phyloP scores from a whole-genome alignment of 305 asterid species.

The Fraxinus greggii region DNA sequence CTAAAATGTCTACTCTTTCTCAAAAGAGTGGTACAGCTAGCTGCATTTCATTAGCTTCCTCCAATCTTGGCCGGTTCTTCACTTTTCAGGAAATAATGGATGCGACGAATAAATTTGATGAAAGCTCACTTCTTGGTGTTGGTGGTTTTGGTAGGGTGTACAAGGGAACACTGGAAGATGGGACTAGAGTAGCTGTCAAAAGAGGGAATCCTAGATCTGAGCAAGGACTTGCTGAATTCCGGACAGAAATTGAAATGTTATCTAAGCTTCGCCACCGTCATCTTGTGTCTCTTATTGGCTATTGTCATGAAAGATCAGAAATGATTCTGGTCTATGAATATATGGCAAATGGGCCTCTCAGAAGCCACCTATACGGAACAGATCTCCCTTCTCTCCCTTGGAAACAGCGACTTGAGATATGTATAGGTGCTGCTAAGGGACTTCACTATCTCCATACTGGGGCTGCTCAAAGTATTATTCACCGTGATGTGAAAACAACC shows the following conservation, averaged over 20 bases:
- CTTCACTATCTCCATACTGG: constrained; percentile 99
- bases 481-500: constrained; percentile 96
- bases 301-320: constrained; percentile 94
- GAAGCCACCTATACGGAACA: constrained; percentile 93
- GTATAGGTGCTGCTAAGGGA: constrained; percentile 96
- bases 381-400: constrained; percentile 89
- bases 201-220: constrained; percentile 97
- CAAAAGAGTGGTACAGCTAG: constrained; percentile 93
- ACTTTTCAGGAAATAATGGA: constrained; percentile 86
- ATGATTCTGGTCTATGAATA: constrained; percentile 93
- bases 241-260: constrained; percentile 95
- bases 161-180: constrained; percentile 89
- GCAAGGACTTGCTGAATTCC: constrained; percentile 93
- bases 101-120: constrained; percentile 86
- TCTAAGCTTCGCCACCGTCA: constrained; percentile 98
- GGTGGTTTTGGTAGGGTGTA: constrained; percentile 99
- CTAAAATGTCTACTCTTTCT: constrained; percentile 83
- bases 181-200: constrained; percentile 82
- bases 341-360: constrained; percentile 98
- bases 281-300: constrained; percentile 92
- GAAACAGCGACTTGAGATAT: constrained; percentile 93
- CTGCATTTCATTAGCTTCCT: constrained; percentile 76
- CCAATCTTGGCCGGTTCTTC: constrained; percentile 82
- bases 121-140: constrained; percentile 85
- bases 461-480: constrained; percentile 86